phyloP scores from a whole-genome alignment of 192 early-diverging fungal species.

The Rhizoclosmatium globosum region DNA sequence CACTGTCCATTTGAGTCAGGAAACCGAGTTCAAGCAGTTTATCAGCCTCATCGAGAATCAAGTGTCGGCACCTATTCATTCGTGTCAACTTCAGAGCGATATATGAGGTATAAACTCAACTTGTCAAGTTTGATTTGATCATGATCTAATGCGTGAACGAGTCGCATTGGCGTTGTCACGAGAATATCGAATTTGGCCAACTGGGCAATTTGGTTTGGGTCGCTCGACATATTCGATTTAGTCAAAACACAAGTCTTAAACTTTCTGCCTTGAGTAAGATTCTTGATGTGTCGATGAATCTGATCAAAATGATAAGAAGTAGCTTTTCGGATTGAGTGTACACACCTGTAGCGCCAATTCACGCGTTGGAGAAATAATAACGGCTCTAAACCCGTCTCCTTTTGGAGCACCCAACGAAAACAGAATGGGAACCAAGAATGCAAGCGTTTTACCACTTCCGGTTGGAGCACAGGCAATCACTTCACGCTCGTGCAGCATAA shows the following conservation, averaged over 20 bases:
- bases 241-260: conserved; percentile 86
- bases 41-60: conserved; percentile 98
- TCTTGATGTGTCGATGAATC: conserved; percentile 86
- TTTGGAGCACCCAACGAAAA: conserved; percentile 84
- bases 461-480: conserved; percentile 97
- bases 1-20: conserved; percentile 55
- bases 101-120: conserved; percentile 39
- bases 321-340: background rate
- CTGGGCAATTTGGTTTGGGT: conserved; percentile 69
- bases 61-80: conserved; percentile 81
- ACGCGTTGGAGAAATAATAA: conserved; percentile 93
- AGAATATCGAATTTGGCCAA: conserved; percentile 89
- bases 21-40: conserved; percentile 94
- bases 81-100: conserved; percentile 65
- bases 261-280: conserved; percentile 76
- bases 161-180: conserved; percentile 90
- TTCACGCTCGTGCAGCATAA: conserved; percentile 91
- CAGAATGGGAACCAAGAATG: conserved; percentile 91
- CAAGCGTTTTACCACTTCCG: conserved; percentile 97
- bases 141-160: conserved; percentile 87
- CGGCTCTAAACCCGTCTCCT: conserved; percentile 79
- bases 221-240: conserved; percentile 76
- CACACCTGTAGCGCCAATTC: conserved; percentile 86
- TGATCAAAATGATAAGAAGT: conserved; percentile 40
- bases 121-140: conserved; percentile 78